phyloP scores from a whole-genome alignment of 202 grass and related monocot genomes.

The Brachypodium distachyon region DNA sequence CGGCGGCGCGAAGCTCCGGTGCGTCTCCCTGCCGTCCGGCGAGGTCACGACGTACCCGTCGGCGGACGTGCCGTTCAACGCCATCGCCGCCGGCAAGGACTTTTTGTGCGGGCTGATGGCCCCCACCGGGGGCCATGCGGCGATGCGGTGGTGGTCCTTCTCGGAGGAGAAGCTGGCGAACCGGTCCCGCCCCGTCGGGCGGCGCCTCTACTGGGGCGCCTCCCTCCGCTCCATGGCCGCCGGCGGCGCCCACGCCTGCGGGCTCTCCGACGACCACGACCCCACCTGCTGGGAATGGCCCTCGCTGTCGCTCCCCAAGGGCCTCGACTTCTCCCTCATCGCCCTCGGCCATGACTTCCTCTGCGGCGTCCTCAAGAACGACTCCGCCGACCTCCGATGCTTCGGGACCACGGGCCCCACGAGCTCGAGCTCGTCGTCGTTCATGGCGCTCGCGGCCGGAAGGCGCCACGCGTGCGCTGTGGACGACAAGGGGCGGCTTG shows the following conservation, averaged over 20 bases:
- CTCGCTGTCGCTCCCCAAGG: not conserved
- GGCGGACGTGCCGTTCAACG: slow-evolving; percentile 43
- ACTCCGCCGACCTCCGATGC: slow-evolving; percentile 15
- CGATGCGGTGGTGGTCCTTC: slow-evolving; percentile 82
- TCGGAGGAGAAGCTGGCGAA: slow-evolving; percentile 15
- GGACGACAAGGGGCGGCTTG: not conserved
- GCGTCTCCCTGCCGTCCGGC: slow-evolving; percentile 30
- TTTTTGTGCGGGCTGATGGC: slow-evolving; percentile 59
- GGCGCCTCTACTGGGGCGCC: slow-evolving; percentile 63
- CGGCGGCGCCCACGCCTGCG: slow-evolving; percentile 58
- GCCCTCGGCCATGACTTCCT: slow-evolving; percentile 59
- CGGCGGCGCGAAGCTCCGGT: slow-evolving; percentile 35
- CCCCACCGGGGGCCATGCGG: slow-evolving; percentile 31
- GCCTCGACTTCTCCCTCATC: slow-evolving; percentile 41
- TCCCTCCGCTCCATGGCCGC: slow-evolving; percentile 39
- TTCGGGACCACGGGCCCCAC: too few species aligned
- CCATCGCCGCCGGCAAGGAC: slow-evolving; percentile 42
- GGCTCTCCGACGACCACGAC: slow-evolving; percentile 27
- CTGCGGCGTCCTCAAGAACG: slow-evolving; percentile 41
- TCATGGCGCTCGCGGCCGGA: slow-evolving; percentile 32
- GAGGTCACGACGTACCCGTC: slow-evolving; percentile 16
- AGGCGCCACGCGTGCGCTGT: slow-evolving; percentile 52
- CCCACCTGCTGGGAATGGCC: slow-evolving; percentile 67
- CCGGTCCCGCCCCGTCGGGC: slow-evolving; percentile 21
- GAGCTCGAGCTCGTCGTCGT: too few species aligned